phyloP scores from a whole-genome alignment of 2,329 filamentous ascomycete genomes.

The Bipolaris bicolor region DNA sequence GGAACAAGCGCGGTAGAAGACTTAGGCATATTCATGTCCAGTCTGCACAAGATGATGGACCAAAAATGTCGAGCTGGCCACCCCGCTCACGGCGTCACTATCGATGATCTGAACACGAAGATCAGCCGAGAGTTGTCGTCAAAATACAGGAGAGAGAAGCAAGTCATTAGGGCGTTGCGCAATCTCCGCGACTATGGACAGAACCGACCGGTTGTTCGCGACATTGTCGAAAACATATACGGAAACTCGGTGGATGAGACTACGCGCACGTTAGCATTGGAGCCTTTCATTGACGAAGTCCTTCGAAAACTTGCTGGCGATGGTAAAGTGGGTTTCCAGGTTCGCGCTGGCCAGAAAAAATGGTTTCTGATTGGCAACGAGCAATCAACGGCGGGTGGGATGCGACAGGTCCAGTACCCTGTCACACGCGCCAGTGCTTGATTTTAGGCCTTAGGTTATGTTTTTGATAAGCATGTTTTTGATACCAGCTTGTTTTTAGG shows the following conservation, averaged over 20 bases:
- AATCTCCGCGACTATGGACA: conserved; percentile 27
- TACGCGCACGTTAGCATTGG: conserved; percentile 69
- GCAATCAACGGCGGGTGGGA: background rate
- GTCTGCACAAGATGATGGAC: conserved; percentile 42
- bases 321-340: conserved; percentile 37
- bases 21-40: conserved; percentile 47
- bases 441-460: too few relatives aligned
- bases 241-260: conserved; percentile 48
- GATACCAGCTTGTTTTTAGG: background rate
- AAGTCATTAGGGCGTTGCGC: conserved; percentile 47
- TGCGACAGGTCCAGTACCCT: background rate
- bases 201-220: conserved; percentile 48
- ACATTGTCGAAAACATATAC: conserved; percentile 55
- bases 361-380: conserved; percentile 24
- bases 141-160: conserved; percentile 52
- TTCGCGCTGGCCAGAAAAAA: conserved; percentile 24
- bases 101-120: conserved; percentile 49
- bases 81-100: conserved; percentile 54
- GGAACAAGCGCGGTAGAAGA: conserved; percentile 52
- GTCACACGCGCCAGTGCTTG: conserved; percentile 1
- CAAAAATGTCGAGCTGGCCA: conserved; percentile 52
- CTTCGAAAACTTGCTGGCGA: conserved; percentile 65
- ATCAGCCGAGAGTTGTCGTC: conserved; percentile 47
- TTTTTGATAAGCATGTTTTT: too few relatives aligned
- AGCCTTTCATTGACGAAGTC: conserved; percentile 71